Percentiles rank a stretch among this genome's conserved stretches.
These are phyloP conservation scores for rapeseed (Brassica napus) DNA, from an alignment of 345 rosid species.

Conservation along the genomic window Da-Ae NC_063442.1:4379501-4380000, in stretches of 20 bases:
- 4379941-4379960: neutral
- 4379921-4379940: neutral
- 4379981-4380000: neutral
- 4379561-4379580: no score
- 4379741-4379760: constrained; percentile 57
- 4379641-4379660: no score
- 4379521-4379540: no score
- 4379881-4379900: constrained; percentile 13
- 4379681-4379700: constrained; percentile 46
- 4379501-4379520: no score
- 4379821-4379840: constrained; percentile 45
- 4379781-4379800: constrained; percentile 46
- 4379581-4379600: no score
- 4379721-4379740: constrained; percentile 67
- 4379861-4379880: constrained; percentile 50
- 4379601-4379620: no score
- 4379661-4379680: constrained; percentile 10
- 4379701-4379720: constrained; percentile 81
- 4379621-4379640: no score
- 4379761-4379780: constrained; percentile 45
- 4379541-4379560: no score
- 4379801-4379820: constrained; percentile 23
- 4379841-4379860: constrained; percentile 26
- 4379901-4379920: neutral
- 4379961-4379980: neutral